Base-by-base conservation (phyloP, 345 rosid species). In the Cardiospermum halicacabum region DNA sequence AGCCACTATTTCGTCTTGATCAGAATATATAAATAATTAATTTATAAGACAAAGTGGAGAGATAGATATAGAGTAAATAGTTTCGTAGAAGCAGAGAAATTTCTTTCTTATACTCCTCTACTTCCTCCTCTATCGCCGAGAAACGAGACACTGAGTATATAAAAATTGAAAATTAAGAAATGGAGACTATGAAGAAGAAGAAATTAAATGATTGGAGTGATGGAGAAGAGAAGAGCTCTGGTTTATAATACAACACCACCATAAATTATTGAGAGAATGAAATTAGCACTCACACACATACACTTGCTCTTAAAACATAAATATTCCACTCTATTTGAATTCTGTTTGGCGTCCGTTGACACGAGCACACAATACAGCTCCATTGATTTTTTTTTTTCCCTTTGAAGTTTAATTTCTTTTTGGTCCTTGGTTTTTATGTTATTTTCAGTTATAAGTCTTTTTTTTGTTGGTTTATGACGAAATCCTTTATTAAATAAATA, bases 71-170 rank as follows among this genome's bases (percentile, higher is more conserved):
- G 56, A 85, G 72, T 61, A 65, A 65, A 61, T 69, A 72, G 91
- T 87, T 87, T 74, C 97, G 90, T 88, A 84, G 84, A 88, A 88
- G 92, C 74, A 70, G 82, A 76, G 85, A 67, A 64, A 75, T 86
- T 75, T 80, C 71, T 91, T 84, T 77, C 92, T 85, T 88, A 67
- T 68, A 90, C 97, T 85, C 97, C 63, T 88, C 91, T 79, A 77
- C 95, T 81, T 87, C 85, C 89, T 87, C 27, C 73, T 66, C 88
- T 65, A 77, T 82, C 87, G 87, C 94, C 87, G 92, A 83, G 74
- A 85, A 82, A 81, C 82, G 42, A 76, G 85, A 70, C 50, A 43
- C 21, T 45, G 25, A 48, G n/a, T n/a, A 37, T 7, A 10, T 18
- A 25, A 32, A 67, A 64, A 25, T 3, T 10, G 3, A 18, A 65